phyloP scores from a whole-genome alignment of 805 yeast species.

The Peterozyma toletana region DNA sequence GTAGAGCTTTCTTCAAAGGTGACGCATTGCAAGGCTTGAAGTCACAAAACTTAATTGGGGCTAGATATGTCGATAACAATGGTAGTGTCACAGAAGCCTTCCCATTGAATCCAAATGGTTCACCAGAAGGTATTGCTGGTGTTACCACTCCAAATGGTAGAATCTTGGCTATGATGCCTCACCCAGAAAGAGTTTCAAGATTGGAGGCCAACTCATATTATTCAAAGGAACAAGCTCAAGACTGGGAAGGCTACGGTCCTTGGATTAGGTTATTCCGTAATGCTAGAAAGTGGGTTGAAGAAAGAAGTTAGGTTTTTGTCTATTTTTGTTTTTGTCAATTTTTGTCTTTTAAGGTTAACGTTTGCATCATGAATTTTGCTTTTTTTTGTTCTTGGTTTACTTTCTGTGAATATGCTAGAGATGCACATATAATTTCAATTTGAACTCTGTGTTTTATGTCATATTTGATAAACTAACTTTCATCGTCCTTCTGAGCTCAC shows the following conservation, averaged over 20 bases:
- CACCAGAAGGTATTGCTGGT: conserved; percentile 91
- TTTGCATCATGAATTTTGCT: neutral
- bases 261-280: conserved; percentile 91
- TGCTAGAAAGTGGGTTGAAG: conserved; percentile 87
- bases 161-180: conserved; percentile 98
- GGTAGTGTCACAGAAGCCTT: conserved; percentile 76
- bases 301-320: neutral
- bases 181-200: conserved; percentile 92
- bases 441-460: too few relatives aligned
- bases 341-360: neutral
- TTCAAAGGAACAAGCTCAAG: conserved; percentile 48
- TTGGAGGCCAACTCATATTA: conserved; percentile 88
- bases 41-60: conserved; percentile 47
- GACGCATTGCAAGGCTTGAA: conserved; percentile 35
- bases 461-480: too few relatives aligned
- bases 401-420: too few relatives aligned
- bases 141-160: conserved; percentile 86
- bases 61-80: conserved; percentile 86
- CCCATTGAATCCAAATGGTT: conserved; percentile 96
- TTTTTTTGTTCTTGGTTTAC: too few relatives aligned
- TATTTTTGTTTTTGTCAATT: neutral
- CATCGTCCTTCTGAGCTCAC: too few relatives aligned
- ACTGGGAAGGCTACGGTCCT: conserved; percentile 85
- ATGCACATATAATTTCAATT: too few relatives aligned
- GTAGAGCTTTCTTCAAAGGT: conserved; percentile 70